phyloP scores from a whole-genome alignment of 78 protist genomes.

The Planoprotostelium fungivorum region DNA sequence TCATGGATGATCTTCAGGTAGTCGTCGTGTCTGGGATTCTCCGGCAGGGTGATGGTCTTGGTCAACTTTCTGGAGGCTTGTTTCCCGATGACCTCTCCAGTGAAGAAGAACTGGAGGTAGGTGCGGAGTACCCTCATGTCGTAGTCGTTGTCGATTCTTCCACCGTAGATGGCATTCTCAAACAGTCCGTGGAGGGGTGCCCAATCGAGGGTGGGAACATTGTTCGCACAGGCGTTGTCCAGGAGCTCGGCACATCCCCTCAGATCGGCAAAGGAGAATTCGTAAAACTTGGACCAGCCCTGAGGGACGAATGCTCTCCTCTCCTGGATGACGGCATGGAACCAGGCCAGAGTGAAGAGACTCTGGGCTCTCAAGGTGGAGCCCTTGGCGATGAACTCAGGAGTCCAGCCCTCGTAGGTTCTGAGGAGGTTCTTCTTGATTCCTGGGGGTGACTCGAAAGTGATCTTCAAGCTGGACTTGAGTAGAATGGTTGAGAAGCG shows the following conservation, averaged over 20 bases:
- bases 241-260: background rate
- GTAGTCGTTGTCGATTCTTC: slow-evolving; percentile 82
- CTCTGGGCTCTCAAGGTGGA: slow-evolving; percentile 79
- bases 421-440: slow-evolving; percentile 27
- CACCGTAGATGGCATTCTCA: slow-evolving; percentile 54
- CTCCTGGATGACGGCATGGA: slow-evolving; percentile 81
- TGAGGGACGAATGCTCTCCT: slow-evolving; percentile 80
- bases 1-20: background rate
- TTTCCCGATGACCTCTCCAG: background rate
- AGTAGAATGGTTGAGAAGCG: slow-evolving; percentile 67
- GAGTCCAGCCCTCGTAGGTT: slow-evolving; percentile 17
- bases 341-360: slow-evolving; percentile 74
- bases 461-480: slow-evolving; percentile 40
- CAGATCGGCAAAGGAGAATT: slow-evolving; percentile 77
- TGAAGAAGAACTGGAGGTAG: slow-evolving; percentile 54
- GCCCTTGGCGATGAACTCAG: background rate
- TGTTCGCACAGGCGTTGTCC: background rate
- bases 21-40: background rate
- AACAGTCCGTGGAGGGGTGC: slow-evolving; percentile 38
- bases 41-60: background rate
- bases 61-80: background rate
- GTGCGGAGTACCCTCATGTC: slow-evolving; percentile 68
- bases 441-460: slow-evolving; percentile 88
- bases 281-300: slow-evolving; percentile 87
- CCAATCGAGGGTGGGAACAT: slow-evolving; percentile 50